Percentiles rank a stretch among this genome's conserved stretches.
phyloP scores from a whole-genome alignment of 495 filamentous ascomycete genomes.

The Poronia punctata region DNA sequence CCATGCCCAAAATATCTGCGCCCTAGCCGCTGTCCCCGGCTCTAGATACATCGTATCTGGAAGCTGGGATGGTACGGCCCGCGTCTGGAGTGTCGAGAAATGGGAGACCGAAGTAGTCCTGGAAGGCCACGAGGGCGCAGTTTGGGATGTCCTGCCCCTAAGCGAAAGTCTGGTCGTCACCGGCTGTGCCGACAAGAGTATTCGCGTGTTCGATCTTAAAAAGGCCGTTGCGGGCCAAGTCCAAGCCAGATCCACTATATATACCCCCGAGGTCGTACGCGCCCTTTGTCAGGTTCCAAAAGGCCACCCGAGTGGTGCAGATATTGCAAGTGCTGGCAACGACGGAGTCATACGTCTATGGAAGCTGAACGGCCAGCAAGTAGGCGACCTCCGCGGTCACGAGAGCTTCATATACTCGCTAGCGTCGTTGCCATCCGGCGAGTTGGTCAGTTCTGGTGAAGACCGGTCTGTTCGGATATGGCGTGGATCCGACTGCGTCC shows the following conservation, averaged over 20 bases:
- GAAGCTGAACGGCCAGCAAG: slow-evolving; percentile 64
- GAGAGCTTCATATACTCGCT: slow-evolving; percentile 95
- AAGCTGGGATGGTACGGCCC: slow-evolving; percentile 87
- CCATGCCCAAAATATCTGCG: slow-evolving; percentile 78
- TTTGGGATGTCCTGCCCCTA: slow-evolving; percentile 86
- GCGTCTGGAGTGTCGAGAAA: slow-evolving; percentile 66
- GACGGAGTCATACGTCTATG: slow-evolving; percentile 81
- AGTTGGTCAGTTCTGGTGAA: slow-evolving; percentile 86
- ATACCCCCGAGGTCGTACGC: slow-evolving; percentile 76
- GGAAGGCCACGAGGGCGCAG: slow-evolving; percentile 64
- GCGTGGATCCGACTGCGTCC: slow-evolving; percentile 73
- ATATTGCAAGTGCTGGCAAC: slow-evolving; percentile 86
- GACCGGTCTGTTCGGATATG: slow-evolving; percentile 89
- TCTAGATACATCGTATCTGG: slow-evolving; percentile 75
- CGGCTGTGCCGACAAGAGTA: slow-evolving; percentile 83
- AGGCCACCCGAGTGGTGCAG: slow-evolving; percentile 68
- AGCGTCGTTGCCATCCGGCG: slow-evolving; percentile 66
- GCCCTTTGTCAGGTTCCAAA: slow-evolving; percentile 77
- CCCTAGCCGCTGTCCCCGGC: slow-evolving; percentile 68
- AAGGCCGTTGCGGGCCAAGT: slow-evolving; percentile 73
- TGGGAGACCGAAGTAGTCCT: slow-evolving; percentile 70
- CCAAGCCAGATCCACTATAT: slow-evolving; percentile 64
- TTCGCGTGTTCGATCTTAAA: slow-evolving; percentile 66
- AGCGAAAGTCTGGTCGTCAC: slow-evolving; percentile 78
- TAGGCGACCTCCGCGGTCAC: slow-evolving; percentile 75